Evolutionary conservation across 164 flowering plant species (phyloP), one percentile per base, ranked within the genome.

Genomic region (Buxus sempervirens): DNA sequence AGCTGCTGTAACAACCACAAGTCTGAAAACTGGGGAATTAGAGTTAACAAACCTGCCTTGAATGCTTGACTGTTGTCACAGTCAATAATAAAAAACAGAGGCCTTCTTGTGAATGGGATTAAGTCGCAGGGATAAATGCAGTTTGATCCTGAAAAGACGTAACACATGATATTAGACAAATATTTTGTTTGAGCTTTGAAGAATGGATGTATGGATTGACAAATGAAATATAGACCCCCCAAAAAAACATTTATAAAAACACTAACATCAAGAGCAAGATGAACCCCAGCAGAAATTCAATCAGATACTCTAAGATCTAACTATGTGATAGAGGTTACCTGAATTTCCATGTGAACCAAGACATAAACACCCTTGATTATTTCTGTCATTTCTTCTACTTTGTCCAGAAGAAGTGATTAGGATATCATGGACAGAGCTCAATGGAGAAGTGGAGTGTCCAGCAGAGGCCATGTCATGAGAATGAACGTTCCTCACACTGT

Each of bases 51-150:
- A 74, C 88, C 78, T 84, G 75, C 99, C 97, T 90, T 91, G 77
- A 92, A 95, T 66, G 83, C 82, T 69, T 83, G 81, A 72, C 97
- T 90, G 74, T 73, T 70, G n/a, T 90, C 96, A 73, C 97, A 86
- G 75, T 95, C 97, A 78, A 95, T 78, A 60, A 95, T 77, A 56
- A 95, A 54, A 70, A 92, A 85, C 60, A 92, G 86, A 53, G 99
- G 97, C 76, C 83, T 84, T 80, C 99, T 89, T 69, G 99, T 92
- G 77, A 95, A 95, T 59, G 99, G 99, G 70, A 90, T 70, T 61
- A 96, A 73, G 77, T 96, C 99, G 71, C 72, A 80, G 21, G 99
- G 95, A 70, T 87, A 90, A 68, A 96, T 78, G 80, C 82, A 84
- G 64, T 87, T 85, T 59, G 72, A 64, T 76, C 98, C 97, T 95